Evolutionary conservation across 768 basidiomycete genomes (phyloP).

Genomic region (Mycena pura): DNA sequence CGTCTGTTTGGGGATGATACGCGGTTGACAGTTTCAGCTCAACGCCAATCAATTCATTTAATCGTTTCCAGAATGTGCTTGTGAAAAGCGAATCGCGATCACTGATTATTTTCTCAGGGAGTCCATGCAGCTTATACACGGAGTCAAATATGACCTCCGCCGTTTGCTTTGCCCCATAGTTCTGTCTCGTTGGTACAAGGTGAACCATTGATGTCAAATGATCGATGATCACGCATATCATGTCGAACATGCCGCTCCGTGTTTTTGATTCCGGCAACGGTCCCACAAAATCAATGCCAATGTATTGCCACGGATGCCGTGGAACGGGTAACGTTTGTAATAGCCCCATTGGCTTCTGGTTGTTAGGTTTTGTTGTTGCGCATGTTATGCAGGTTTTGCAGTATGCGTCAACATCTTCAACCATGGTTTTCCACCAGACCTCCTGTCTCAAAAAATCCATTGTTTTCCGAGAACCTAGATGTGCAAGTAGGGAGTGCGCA

Average conservation of each 20-base stretch:
- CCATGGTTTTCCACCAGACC: constrained; percentile 20
- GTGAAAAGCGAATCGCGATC: constrained; percentile 4
- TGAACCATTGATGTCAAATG: constrained; percentile 34
- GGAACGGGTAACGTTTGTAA: constrained; percentile 27
- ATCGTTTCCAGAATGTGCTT: neutral
- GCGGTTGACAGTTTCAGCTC: constrained; percentile 7
- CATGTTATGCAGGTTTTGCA: constrained; percentile 5
- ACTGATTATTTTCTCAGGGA: constrained; percentile 20
- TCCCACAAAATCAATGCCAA: constrained; percentile 35
- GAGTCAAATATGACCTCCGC: constrained; percentile 23
- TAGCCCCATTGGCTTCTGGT: constrained; percentile 24
- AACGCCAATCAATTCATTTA: neutral
- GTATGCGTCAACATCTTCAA: neutral
- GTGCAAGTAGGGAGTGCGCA: constrained; percentile 44
- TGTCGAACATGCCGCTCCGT: constrained; percentile 29
- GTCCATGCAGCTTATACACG: constrained; percentile 28
- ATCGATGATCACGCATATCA: constrained; percentile 32
- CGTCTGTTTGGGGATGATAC: constrained; percentile 9
- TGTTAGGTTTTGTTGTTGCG: constrained; percentile 28
- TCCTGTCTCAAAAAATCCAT: constrained; percentile 14
- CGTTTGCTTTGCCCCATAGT: constrained; percentile 26
- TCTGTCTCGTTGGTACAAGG: constrained; percentile 26
- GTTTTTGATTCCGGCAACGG: constrained; percentile 30
- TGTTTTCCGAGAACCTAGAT: constrained; percentile 41
- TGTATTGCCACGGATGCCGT: constrained; percentile 29